phyloP scores from a whole-genome alignment of 345 rosid species.

The Populus davidiana region DNA sequence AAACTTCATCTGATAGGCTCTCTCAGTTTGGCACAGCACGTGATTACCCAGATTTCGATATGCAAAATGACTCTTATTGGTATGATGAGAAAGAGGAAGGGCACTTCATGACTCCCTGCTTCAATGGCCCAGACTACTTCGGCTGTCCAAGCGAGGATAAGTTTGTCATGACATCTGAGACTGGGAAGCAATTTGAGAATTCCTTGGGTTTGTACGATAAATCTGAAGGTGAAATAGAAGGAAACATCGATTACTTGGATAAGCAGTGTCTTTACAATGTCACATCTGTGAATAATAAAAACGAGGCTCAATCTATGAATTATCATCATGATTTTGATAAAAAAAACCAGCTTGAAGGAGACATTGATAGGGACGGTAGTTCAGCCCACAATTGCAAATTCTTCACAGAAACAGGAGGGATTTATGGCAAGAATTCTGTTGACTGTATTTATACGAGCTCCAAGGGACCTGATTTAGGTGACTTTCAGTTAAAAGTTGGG shows the following conservation, averaged over 20 bases:
- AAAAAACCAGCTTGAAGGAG: constrained; percentile 13
- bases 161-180: constrained; percentile 51
- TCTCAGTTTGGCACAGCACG: constrained; percentile 92
- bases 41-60: constrained; percentile 58
- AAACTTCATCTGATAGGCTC: constrained; percentile 60
- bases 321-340: constrained; percentile 30
- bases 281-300: constrained; percentile 16
- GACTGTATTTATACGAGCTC: constrained; percentile 18
- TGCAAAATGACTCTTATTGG: constrained; percentile 59
- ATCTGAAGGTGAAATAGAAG: constrained; percentile 41
- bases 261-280: constrained; percentile 46
- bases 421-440: constrained; percentile 15
- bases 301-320: constrained; percentile 18
- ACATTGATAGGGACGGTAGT: constrained; percentile 17
- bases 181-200: constrained; percentile 40
- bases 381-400: constrained; percentile 23
- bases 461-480: constrained; percentile 23
- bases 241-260: constrained; percentile 45
- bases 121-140: constrained; percentile 52
- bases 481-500: constrained; percentile 20
- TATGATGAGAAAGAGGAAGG: constrained; percentile 64
- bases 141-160: constrained; percentile 72
- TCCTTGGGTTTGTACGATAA: constrained; percentile 29
- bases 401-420: constrained; percentile 13
- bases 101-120: constrained; percentile 64